These are phyloP conservation scores for Saturnispora halmiae DNA, from an alignment of 805 yeast genomes.

Conservation along the genomic window DNA sequence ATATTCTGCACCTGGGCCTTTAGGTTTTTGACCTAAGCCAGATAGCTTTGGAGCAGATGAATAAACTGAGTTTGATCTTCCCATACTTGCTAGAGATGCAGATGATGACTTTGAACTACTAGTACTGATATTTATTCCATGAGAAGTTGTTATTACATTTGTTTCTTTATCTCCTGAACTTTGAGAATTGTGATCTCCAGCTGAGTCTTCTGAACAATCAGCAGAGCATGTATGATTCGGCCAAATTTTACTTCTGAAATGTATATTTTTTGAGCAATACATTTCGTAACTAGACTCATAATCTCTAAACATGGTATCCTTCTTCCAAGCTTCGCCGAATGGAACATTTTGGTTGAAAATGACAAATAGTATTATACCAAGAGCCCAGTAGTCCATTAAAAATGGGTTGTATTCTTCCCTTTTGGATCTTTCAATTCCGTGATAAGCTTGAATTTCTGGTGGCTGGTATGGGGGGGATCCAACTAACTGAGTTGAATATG, in stretches of 20 bases:
- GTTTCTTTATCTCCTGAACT: neutral
- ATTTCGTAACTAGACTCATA: conserved; percentile 34
- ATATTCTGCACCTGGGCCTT: conserved; percentile 68
- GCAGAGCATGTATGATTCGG: neutral
- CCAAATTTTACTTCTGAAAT: conserved; percentile 32
- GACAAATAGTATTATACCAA: conserved; percentile 63
- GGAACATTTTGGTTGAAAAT: conserved; percentile 53
- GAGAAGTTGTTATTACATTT: neutral
- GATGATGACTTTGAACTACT: neutral
- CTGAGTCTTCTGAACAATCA: neutral
- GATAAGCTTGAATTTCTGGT: conserved; percentile 60
- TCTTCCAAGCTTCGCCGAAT: conserved; percentile 41
- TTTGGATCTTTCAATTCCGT: conserved; percentile 30
- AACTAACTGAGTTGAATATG: conserved; percentile 42
- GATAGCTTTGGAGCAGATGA: conserved; percentile 3
- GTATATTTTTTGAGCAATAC: conserved; percentile 25
- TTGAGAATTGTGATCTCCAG: neutral
- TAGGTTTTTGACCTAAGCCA: conserved; percentile 6
- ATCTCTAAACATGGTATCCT: conserved; percentile 47
- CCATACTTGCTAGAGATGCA: conserved; percentile 4
- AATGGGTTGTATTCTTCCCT: conserved; percentile 47
- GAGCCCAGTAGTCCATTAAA: conserved; percentile 66
- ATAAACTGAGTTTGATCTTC: conserved; percentile 7
- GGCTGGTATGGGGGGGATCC: conserved; percentile 83
- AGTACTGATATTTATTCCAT: neutral